phyloP scores from a whole-genome alignment of 2,329 filamentous ascomycete species.

The Ophidiomyces ophidiicola region DNA sequence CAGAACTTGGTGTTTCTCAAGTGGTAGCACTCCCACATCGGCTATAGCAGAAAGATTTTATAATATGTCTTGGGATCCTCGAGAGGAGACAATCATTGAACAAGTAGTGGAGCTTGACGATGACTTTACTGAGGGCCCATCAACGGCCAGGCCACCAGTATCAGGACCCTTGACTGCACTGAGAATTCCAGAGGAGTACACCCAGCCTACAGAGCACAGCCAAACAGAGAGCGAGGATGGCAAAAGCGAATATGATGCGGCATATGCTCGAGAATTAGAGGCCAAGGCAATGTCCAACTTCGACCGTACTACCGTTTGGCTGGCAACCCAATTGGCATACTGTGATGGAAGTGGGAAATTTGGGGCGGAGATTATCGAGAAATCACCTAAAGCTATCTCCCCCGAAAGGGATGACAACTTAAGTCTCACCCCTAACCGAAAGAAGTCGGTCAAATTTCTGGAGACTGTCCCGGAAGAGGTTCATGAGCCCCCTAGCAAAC shows the following conservation, averaged over 20 bases:
- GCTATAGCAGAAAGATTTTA: constrained; percentile 91
- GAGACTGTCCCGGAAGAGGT: constrained; percentile 30
- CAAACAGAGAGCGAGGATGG: constrained; percentile 20
- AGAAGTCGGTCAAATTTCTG: constrained; percentile 23
- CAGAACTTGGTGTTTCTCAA: constrained; percentile 65
- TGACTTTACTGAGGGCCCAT: constrained; percentile 23
- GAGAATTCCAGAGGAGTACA: constrained; percentile 36
- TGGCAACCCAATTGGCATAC: constrained; percentile 68
- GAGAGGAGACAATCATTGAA: constrained; percentile 44
- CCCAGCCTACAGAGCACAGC: constrained; percentile 17
- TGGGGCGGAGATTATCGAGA: not conserved
- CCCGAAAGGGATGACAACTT: no score
- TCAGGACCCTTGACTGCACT: constrained; percentile 58
- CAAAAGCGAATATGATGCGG: constrained; percentile 57
- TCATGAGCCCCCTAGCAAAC: constrained; percentile 13
- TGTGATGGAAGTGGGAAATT: not conserved
- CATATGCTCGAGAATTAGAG: constrained; percentile 62
- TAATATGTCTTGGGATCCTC: constrained; percentile 59
- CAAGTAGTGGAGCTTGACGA: constrained; percentile 51
- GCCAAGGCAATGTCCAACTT: constrained; percentile 59
- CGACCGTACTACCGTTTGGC: constrained; percentile 76
- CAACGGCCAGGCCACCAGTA: constrained; percentile 29
- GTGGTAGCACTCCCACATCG: constrained; percentile 57
- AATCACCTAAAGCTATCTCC: not conserved
- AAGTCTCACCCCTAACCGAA: not conserved